phyloP scores from a whole-genome alignment of 1,284 basidiomycete genomes.

The Pyrrhoderma noxium region DNA sequence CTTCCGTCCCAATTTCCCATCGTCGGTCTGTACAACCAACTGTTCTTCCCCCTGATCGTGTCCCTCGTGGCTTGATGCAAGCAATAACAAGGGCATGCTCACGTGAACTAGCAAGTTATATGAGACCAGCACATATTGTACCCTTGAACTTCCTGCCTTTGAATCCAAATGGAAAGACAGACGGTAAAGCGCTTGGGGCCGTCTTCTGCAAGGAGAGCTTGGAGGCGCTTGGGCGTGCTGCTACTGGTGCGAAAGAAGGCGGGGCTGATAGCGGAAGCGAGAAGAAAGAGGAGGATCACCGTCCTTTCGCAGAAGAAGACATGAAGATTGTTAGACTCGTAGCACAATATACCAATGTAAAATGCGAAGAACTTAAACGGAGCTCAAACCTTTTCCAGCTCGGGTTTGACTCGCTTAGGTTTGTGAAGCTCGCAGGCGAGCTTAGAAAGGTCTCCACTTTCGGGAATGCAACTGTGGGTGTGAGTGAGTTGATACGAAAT shows the following conservation, averaged over 20 bases:
- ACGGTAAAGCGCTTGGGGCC: conserved; percentile 33
- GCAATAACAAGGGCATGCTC: conserved; percentile 33
- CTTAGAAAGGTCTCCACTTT: conserved; percentile 22
- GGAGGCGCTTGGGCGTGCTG: conserved; percentile 20
- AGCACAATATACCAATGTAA: conserved; percentile 18
- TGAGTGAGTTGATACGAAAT: conserved; percentile 36
- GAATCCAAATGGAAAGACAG: conserved; percentile 43
- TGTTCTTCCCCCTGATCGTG: conserved; percentile 20
- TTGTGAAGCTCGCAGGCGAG: conserved; percentile 33
- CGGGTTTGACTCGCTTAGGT: conserved; percentile 39
- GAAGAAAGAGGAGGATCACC: background rate
- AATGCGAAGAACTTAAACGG: conserved; percentile 5
- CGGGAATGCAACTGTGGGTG: conserved; percentile 9
- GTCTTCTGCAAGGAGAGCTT: conserved; percentile 33
- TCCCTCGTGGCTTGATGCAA: conserved; percentile 29
- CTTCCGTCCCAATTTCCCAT: conserved; percentile 29
- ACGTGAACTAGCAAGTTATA: conserved; percentile 40
- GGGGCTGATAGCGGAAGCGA: too few relatives aligned
- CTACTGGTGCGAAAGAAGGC: background rate
- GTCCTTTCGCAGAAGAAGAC: conserved; percentile 20
- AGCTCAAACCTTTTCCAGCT: conserved; percentile 36
- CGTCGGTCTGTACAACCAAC: conserved; percentile 33
- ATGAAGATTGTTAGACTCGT: conserved; percentile 20
- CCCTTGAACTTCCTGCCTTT: conserved; percentile 41
- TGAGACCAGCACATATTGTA: conserved; percentile 45